Conservation (phyloP, 2,329 filamentous ascomycete species). For the Alternaria triticimaculans region DNA sequence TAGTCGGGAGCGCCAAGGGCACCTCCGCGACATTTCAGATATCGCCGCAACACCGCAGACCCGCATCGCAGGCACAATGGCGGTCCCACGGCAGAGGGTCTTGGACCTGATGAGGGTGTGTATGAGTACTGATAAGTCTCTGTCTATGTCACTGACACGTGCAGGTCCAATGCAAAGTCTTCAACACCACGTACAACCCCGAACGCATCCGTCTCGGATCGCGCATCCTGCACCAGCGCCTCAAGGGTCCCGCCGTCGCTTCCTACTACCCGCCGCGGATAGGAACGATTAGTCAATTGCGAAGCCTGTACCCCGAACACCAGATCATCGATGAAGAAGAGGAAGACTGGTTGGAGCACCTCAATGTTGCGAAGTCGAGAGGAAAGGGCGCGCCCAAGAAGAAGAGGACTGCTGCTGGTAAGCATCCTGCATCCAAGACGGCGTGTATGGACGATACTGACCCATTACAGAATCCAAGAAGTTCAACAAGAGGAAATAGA, state of each 20-base stretch:
- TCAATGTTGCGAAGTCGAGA: constrained; percentile 60
- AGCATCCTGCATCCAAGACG: constrained; percentile 23
- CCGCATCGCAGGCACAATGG: constrained; percentile 47
- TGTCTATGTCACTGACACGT: constrained; percentile 5
- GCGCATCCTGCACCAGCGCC: constrained; percentile 86
- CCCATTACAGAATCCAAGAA: constrained; percentile 52
- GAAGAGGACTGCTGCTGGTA: constrained; percentile 69
- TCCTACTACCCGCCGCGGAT: constrained; percentile 86
- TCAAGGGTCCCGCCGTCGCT: constrained; percentile 81
- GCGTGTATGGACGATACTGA: constrained; percentile 4
- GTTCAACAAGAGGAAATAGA: constrained; percentile 55
- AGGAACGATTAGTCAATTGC: constrained; percentile 75
- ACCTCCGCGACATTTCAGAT: constrained; percentile 21
- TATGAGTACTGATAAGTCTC: not conserved
- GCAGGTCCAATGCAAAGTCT: constrained; percentile 89
- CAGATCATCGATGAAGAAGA: constrained; percentile 77
- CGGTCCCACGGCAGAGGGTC: constrained; percentile 60
- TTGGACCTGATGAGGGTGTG: constrained; percentile 79
- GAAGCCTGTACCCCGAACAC: constrained; percentile 71
- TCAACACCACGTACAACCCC: constrained; percentile 90
- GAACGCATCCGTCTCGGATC: constrained; percentile 82
- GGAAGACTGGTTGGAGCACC: constrained; percentile 78
- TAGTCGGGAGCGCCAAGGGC: constrained; percentile 20
- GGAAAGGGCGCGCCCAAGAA: constrained; percentile 92
- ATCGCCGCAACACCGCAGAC: constrained; percentile 14